Percentiles rank a stretch among this genome's conserved stretches.
These are phyloP conservation scores for Luffa acutangula DNA, from an alignment of 306 rosid genomes.

Conservation along the genomic window DNA sequence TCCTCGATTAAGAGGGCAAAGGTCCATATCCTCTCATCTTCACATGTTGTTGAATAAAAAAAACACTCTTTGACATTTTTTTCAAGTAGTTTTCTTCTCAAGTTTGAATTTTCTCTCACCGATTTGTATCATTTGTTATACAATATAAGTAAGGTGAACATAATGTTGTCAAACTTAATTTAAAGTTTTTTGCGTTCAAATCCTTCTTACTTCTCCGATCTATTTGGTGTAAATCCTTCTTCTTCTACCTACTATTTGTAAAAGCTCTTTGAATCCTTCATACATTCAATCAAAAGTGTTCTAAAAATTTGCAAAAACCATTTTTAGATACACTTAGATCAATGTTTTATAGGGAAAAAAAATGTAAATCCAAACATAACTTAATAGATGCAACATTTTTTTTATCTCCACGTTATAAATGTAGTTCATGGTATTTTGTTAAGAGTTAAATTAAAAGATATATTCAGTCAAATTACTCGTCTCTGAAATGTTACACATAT, in stretches of 20 bases:
- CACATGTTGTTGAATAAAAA: no score
- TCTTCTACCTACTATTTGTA: no score
- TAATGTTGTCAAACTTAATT: not conserved
- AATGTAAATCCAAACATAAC: no score
- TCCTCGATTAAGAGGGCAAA: no score
- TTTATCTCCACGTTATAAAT: no score
- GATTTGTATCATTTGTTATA: not conserved
- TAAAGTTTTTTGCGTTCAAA: not conserved
- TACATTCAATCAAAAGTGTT: not conserved
- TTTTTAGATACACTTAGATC: not conserved
- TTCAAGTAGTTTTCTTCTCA: not conserved
- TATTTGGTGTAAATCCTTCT: not conserved
- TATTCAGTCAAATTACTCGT: not conserved
- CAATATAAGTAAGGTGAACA: not conserved
- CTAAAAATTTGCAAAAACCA: no score
- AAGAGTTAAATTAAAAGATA: no score
- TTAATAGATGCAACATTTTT: no score
- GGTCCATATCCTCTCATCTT: no score
- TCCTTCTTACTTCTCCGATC: not conserved
- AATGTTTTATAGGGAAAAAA: no score
- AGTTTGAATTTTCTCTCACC: not conserved
- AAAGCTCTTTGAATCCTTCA: not conserved
- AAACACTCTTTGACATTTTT: not conserved
- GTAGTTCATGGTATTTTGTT: no score
- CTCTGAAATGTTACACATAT: not conserved